Evolutionary conservation across 345 rosid species (phyloP).

Genomic region (Corchorus olitorius): DNA sequence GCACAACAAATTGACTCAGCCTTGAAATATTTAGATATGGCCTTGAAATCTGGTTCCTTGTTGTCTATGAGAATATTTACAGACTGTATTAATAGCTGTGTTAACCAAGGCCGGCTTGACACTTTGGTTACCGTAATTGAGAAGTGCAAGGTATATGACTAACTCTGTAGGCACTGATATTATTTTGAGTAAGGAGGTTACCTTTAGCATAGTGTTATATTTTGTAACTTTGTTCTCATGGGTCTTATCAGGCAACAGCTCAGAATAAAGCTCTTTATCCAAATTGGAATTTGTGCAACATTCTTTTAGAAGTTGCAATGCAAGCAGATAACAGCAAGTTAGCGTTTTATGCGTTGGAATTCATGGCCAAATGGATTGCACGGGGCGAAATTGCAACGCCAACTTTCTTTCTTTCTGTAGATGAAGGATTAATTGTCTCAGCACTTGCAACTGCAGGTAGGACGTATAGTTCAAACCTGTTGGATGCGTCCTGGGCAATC

Average conservation of each 20-base stretch:
- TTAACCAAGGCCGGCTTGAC: slow-evolving; percentile 58
- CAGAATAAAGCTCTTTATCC: slow-evolving; percentile 88
- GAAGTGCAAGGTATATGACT: slow-evolving; percentile 80
- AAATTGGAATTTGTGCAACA: slow-evolving; percentile 65
- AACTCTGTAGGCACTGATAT: slow-evolving; percentile 13
- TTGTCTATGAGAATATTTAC: slow-evolving; percentile 57
- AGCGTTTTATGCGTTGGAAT: slow-evolving; percentile 78
- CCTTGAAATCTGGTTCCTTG: slow-evolving; percentile 60
- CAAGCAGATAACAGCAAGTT: slow-evolving; percentile 76
- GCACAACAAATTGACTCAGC: slow-evolving; percentile 58
- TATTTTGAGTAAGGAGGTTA: slow-evolving; percentile 10
- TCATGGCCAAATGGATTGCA: slow-evolving; percentile 80
- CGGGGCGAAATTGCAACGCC: slow-evolving; percentile 75
- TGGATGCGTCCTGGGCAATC: slow-evolving; percentile 85
- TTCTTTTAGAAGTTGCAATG: slow-evolving; percentile 72
- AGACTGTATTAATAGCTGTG: slow-evolving; percentile 61
- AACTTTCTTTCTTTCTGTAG: slow-evolving; percentile 57
- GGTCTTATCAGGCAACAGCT: slow-evolving; percentile 59
- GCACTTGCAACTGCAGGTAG: slow-evolving; percentile 88
- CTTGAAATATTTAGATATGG: slow-evolving; percentile 59
- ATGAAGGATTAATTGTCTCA: slow-evolving; percentile 81
- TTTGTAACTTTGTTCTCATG: slow-evolving; percentile 27
- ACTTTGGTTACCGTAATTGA: slow-evolving; percentile 71
- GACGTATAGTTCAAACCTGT: slow-evolving; percentile 62
- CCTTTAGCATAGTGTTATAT: slow-evolving; percentile 4